Evolutionary conservation across 805 yeast species (phyloP).

Genomic region (Cyberlindnera veronae): DNA sequence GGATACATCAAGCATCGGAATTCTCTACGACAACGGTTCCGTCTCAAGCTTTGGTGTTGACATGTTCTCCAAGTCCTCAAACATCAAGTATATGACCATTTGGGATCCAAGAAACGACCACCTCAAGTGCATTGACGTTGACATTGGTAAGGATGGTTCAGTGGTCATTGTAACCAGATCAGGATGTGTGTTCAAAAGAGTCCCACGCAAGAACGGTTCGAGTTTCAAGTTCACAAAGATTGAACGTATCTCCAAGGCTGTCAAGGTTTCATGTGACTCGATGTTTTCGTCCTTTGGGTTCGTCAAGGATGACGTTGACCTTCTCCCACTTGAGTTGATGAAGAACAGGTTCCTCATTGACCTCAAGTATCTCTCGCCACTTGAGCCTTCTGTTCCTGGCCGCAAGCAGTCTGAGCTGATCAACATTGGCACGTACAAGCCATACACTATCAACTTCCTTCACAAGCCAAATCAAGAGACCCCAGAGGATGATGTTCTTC

Average conservation of each 20-base stretch:
- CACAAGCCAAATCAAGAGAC: constrained; percentile 16
- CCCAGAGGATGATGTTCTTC: constrained; percentile 12
- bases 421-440: constrained; percentile 5
- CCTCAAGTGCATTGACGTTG: constrained; percentile 62
- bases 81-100: constrained; percentile 42
- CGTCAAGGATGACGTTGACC: constrained; percentile 57
- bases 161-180: constrained; percentile 61
- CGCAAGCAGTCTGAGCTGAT: constrained; percentile 23
- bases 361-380: constrained; percentile 51
- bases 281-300: constrained; percentile 64
- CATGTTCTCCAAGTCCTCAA: constrained; percentile 28
- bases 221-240: constrained; percentile 52
- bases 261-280: constrained; percentile 62
- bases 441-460: constrained; percentile 16
- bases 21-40: constrained; percentile 56
- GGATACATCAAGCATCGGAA: constrained; percentile 41
- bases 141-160: constrained; percentile 64
- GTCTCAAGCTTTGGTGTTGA: constrained; percentile 36
- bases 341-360: constrained; percentile 48
- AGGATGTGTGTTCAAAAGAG: constrained; percentile 56
- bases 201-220: constrained; percentile 21
- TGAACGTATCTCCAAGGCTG: constrained; percentile 52
- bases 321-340: constrained; percentile 51
- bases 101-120: constrained; percentile 64
- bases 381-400: constrained; percentile 10